Conservation (phyloP, 306 rosid genomes). For the Inga oerstediana region DNA sequence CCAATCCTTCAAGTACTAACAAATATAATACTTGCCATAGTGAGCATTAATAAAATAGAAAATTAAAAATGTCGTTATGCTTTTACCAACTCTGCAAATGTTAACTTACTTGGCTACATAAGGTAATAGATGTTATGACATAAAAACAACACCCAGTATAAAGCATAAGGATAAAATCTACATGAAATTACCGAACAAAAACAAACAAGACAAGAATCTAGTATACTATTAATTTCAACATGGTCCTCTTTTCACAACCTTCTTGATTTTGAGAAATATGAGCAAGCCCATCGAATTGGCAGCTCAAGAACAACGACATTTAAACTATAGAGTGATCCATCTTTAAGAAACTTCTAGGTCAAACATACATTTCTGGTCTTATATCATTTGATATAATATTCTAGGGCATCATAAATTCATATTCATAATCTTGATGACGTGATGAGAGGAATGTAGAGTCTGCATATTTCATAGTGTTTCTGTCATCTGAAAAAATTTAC, state of each 20-base stretch:
- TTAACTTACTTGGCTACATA: background rate
- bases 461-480: background rate
- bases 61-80: background rate
- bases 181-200: background rate
- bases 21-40: background rate
- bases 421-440: background rate
- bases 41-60: background rate
- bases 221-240: constrained; percentile 21
- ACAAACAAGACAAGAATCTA: background rate
- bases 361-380: background rate
- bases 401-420: background rate
- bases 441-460: background rate
- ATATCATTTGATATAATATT: background rate
- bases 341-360: background rate
- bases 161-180: background rate
- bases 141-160: background rate
- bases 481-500: background rate
- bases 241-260: background rate
- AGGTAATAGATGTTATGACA: background rate
- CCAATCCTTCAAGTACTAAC: background rate
- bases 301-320: constrained; percentile 6
- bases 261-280: constrained; percentile 21
- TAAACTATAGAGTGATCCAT: background rate
- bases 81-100: no score
- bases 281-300: constrained; percentile 19